phyloP scores from a whole-genome alignment of 2,329 filamentous ascomycete species.

The Venturia pyrina region DNA sequence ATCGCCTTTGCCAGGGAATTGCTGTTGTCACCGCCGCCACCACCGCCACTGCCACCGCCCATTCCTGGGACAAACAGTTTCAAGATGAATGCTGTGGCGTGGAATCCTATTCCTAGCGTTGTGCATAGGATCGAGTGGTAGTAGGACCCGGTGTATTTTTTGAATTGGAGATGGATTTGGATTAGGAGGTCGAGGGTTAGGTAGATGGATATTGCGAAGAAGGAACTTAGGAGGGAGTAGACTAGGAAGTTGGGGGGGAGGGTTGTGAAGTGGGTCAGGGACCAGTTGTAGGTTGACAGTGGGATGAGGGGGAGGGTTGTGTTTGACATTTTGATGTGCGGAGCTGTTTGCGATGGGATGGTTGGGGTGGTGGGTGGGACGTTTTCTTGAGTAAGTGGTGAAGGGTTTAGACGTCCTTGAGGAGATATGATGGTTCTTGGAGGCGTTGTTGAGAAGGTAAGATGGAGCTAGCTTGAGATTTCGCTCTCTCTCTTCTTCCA shows the following conservation, averaged over 20 bases:
- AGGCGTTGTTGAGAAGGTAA: too few species aligned
- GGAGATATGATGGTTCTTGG: too few species aligned
- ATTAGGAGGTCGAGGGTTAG: not conserved
- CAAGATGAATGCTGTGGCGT: constrained; percentile 7
- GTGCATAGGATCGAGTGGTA: not conserved
- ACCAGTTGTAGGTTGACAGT: constrained; percentile 4
- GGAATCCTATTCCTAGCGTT: not conserved
- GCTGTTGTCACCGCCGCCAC: not conserved
- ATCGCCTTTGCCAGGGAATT: not conserved
- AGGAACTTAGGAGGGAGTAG: constrained; percentile 2
- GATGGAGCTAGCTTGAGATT: too few species aligned
- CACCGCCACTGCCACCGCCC: not conserved
- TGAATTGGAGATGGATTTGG: constrained; percentile 10
- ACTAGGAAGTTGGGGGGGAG: constrained; percentile 4
- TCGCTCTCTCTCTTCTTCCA: too few species aligned
- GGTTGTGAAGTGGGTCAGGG: constrained; percentile 7
- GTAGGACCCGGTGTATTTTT: not conserved
- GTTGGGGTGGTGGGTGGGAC: too few species aligned
- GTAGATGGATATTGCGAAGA: constrained; percentile 10
- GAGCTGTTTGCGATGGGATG: too few species aligned
- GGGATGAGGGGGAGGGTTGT: not conserved
- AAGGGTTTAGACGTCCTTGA: too few species aligned
- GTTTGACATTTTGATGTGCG: not conserved
- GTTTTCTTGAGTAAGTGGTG: too few species aligned
- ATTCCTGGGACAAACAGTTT: constrained; percentile 1